phyloP scores from a whole-genome alignment of 805 yeast species.

The Ogataea methylovora region DNA sequence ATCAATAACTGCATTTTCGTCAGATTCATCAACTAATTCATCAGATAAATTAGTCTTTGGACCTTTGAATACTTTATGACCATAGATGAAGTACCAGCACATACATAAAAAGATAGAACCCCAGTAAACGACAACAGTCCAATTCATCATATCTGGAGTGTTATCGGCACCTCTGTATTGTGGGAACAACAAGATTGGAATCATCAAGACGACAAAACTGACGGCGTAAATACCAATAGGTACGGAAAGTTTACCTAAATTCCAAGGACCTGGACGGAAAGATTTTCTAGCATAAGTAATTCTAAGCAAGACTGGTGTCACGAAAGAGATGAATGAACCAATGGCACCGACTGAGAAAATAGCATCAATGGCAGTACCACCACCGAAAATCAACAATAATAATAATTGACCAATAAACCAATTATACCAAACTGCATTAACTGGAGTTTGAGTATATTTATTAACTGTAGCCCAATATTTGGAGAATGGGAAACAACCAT shows the following conservation, averaged over 20 bases:
- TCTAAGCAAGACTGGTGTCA: slow-evolving; percentile 54
- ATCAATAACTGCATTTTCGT: slow-evolving; percentile 13
- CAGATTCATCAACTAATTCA: slow-evolving; percentile 20
- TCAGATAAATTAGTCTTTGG: slow-evolving; percentile 47
- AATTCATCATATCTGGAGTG: slow-evolving; percentile 43
- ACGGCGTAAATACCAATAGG: slow-evolving; percentile 42
- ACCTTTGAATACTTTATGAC: slow-evolving; percentile 54
- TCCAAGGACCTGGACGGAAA: slow-evolving; percentile 63
- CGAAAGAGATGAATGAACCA: slow-evolving; percentile 59
- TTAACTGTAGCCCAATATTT: slow-evolving; percentile 41
- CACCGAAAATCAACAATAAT: slow-evolving; percentile 52
- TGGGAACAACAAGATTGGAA: slow-evolving; percentile 57
- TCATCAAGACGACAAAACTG: slow-evolving; percentile 45
- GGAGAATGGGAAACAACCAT: slow-evolving; percentile 57
- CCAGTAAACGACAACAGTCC: slow-evolving; percentile 56
- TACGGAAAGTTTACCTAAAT: slow-evolving; percentile 45
- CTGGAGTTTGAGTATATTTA: slow-evolving; percentile 49
- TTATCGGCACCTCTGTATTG: slow-evolving; percentile 31
- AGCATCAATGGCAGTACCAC: slow-evolving; percentile 60
- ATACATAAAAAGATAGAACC: slow-evolving; percentile 49
- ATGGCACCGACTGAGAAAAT: slow-evolving; percentile 70
- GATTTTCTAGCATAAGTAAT: slow-evolving; percentile 44
- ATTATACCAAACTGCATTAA: slow-evolving; percentile 58
- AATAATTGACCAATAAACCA: slow-evolving; percentile 46
- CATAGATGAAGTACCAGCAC: slow-evolving; percentile 43